A percentile compares a stretch with the other conserved stretches of the same genome.
Conservation (phyloP, 2,329 filamentous ascomycete genomes). For the Dactylellina drechsleri region DNA sequence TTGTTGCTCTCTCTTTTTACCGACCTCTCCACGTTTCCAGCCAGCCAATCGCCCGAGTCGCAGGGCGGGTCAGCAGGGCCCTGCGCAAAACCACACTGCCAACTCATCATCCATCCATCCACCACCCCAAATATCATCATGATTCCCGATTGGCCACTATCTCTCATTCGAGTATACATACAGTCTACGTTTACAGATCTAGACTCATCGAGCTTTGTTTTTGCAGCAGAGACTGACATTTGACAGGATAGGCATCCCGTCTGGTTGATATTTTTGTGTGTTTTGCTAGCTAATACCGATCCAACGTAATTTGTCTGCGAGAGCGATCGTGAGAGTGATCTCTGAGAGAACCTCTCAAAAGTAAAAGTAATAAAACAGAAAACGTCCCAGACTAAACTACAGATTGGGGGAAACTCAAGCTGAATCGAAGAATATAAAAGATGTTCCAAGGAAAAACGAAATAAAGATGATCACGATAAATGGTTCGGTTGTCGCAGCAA, state of each 20-base stretch:
- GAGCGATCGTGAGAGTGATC: no score
- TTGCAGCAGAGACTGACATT: constrained; percentile 3
- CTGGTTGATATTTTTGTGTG: background rate
- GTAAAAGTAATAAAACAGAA: background rate
- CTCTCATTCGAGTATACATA: no score
- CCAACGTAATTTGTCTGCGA: no score
- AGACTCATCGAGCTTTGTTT: no score
- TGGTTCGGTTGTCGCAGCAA: constrained; percentile 13
- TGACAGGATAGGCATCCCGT: constrained; percentile 3
- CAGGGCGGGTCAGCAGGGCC: constrained; percentile 5
- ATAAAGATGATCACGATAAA: constrained; percentile 22
- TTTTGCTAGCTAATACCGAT: no score
- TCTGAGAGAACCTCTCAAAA: no score
- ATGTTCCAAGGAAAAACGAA: constrained; percentile 12
- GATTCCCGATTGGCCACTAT: no score
- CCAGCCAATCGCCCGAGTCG: constrained; percentile 36
- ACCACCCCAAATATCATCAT: constrained; percentile 9
- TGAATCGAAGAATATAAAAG: constrained; percentile 20
- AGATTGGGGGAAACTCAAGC: constrained; percentile 18
- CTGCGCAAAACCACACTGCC: constrained; percentile 27
- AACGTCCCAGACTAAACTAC: constrained; percentile 27
- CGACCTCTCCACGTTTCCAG: no score
- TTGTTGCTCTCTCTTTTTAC: no score
- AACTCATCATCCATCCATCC: constrained; percentile 40
- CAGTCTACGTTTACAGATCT: no score